Base-by-base conservation (phyloP, 2,329 filamentous ascomycete species). In the Davidsoniella virescens region DNA sequence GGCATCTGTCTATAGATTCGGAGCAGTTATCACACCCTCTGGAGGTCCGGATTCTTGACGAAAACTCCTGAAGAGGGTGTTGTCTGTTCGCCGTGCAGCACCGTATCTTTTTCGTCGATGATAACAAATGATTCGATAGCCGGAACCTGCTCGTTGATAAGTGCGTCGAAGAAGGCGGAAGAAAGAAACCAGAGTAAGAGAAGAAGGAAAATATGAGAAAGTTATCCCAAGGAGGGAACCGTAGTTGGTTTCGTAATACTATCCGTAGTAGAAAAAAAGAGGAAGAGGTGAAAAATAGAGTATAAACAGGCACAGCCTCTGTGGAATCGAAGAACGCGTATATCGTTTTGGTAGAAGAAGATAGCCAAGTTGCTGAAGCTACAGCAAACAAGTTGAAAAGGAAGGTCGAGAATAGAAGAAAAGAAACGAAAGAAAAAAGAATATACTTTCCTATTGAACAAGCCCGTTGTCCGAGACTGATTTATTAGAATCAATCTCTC, bases 151-250 rank as follows among this genome's bases (percentile, higher is more conserved):
- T 47, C 33, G 38, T 37, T 18, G 39, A 33, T 44, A 12, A 23
- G 26, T 23, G 16, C 9, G 43, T 23, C 48, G 26, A 44, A 44
- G 42, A 25, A n/a, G 25, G 33, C 23, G 36, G 12, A 43, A 44
- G 26, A 25, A 26, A 38, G 16, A 17, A 25, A 46, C 23, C 37
- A 18, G n/a, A n/a, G 25, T 18, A 43, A 43, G 12, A 36, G 18
- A 50, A 43, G 20, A 47, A 40, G 38, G 29, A 48, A 48, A 51
- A 51, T 17, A 44, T 37, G 14, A 47, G 39, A 26, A 36, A 36
- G 29, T 23, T 26, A 25, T 20, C 6, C 17, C 2, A 12, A 49
- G 12, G 26, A 49, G 33, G 16, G 14, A 23, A 16, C 10, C 26
- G 33, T 39, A 38, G 23, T 41, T 41, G 12, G 12, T 23, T 23